Evolutionary conservation across 2,329 filamentous ascomycete species (phyloP).

Genomic region (Talaromyces rugulosus): DNA sequence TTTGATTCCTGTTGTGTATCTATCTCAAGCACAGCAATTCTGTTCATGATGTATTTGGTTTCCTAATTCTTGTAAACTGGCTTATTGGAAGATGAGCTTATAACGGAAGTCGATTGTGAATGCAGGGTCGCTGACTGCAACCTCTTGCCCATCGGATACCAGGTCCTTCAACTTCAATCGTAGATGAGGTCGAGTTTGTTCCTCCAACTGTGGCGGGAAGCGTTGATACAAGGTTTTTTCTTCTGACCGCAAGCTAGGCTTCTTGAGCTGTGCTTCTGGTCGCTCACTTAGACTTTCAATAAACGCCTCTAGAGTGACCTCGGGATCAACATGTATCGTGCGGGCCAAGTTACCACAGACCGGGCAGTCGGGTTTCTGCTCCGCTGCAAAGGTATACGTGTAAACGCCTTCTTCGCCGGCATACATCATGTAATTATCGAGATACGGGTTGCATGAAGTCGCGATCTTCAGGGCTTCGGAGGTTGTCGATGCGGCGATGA

Average conservation of each 20-base stretch:
- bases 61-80: not conserved
- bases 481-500: conserved; percentile 91
- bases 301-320: conserved; percentile 73
- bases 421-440: conserved; percentile 99
- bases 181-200: conserved; percentile 79
- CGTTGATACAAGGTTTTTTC: conserved; percentile 89
- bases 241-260: conserved; percentile 77
- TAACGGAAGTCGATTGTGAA: conserved; percentile 70
- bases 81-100: conserved; percentile 47
- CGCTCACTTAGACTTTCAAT: conserved; percentile 77
- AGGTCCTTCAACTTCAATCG: conserved; percentile 72
- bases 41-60: not conserved
- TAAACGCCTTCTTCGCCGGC: conserved; percentile 94
- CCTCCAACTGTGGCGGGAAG: conserved; percentile 72
- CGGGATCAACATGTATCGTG: conserved; percentile 66
- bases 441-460: conserved; percentile 72
- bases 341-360: conserved; percentile 84
- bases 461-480: conserved; percentile 96
- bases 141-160: conserved; percentile 75
- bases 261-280: conserved; percentile 90
- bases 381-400: conserved; percentile 93
- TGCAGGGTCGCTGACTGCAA: conserved; percentile 89
- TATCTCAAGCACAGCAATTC: not conserved
- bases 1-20: conserved; percentile 17
- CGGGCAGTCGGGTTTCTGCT: conserved; percentile 90